These are phyloP conservation scores for Apiotrichum mycotoxinovorans DNA, from an alignment of 1,284 basidiomycete species.

Conservation along the genomic window DNA sequence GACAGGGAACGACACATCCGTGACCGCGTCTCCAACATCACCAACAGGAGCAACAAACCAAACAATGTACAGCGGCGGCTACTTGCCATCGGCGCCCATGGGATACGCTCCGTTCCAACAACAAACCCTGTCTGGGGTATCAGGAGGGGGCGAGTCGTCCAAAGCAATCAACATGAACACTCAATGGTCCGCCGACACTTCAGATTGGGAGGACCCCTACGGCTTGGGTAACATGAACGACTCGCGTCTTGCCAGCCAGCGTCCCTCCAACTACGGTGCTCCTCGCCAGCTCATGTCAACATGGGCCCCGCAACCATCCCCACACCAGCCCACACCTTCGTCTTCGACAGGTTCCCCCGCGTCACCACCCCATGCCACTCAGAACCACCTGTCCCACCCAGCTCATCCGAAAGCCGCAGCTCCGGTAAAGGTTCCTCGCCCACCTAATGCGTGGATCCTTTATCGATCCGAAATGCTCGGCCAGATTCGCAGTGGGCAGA, in stretches of 20 bases:
- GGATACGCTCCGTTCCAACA: neutral
- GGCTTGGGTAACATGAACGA: neutral
- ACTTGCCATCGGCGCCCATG: neutral
- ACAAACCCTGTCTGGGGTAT: no score
- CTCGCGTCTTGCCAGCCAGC: neutral
- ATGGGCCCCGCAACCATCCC: neutral
- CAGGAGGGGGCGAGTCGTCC: neutral
- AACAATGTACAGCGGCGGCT: neutral
- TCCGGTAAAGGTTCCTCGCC: conserved; percentile 51
- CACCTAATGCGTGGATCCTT: conserved; percentile 89
- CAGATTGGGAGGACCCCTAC: neutral
- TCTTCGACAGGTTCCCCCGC: neutral
- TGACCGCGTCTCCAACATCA: conserved; percentile 2
- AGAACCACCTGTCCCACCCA: neutral
- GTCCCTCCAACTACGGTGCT: neutral
- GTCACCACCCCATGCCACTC: neutral
- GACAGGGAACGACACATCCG: conserved; percentile 3
- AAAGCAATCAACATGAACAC: neutral
- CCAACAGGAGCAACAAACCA: neutral
- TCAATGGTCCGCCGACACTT: neutral
- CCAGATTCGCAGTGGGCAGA: conserved; percentile 2
- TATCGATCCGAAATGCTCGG: conserved; percentile 68
- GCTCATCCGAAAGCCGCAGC: neutral
- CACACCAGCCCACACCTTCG: neutral
- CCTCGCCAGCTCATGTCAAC: neutral